phyloP scores from a whole-genome alignment of 306 rosid species.

The Inga laurina region DNA sequence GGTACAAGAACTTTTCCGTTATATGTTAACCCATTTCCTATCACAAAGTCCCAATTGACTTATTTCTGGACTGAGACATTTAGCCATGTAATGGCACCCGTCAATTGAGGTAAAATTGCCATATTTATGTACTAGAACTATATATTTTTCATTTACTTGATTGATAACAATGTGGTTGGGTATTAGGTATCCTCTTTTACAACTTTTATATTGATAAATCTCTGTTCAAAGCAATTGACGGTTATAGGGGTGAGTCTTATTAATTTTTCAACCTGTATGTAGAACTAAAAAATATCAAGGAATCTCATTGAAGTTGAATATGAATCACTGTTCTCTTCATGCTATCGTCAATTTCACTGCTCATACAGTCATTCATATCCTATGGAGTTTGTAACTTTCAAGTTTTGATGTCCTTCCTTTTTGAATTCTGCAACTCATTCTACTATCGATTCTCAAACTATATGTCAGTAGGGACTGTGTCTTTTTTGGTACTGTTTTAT shows the following conservation, averaged over 20 bases:
- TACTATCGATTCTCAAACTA: not conserved
- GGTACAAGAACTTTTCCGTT: not conserved
- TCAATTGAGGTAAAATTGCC: not conserved
- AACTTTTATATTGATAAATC: not conserved
- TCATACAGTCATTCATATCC: not conserved
- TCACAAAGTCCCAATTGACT: not conserved
- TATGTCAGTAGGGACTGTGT: not conserved
- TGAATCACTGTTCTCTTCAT: not conserved
- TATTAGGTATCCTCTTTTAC: not conserved
- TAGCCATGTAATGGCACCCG: not conserved
- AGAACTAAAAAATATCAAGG: not conserved
- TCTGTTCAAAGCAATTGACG: not conserved
- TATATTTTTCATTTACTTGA: not conserved
- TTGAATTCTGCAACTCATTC: not conserved
- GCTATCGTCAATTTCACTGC: not conserved
- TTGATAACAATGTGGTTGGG: not conserved
- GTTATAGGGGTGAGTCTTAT: not conserved
- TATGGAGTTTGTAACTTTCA: not conserved
- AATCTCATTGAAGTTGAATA: slow-evolving; percentile 3
- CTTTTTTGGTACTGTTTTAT: not conserved
- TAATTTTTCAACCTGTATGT: not conserved
- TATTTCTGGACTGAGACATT: not conserved
- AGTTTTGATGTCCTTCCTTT: not conserved
- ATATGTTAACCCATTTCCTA: not conserved
- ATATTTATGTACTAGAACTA: not conserved